Base-by-base conservation (phyloP, 2,329 filamentous ascomycete genomes). In the Neobulgaria alba region DNA sequence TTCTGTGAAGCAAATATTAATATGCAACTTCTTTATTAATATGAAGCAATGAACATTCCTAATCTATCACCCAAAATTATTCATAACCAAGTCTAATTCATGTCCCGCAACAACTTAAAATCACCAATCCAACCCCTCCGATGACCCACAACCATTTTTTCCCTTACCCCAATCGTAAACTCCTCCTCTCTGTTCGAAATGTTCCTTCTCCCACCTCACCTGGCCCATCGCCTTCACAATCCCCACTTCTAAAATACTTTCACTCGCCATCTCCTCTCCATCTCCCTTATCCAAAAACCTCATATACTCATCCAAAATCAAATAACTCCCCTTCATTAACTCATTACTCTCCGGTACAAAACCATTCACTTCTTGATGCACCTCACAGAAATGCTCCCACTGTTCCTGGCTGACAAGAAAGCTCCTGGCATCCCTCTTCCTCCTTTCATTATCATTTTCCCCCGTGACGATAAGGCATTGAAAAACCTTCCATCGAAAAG, bases 401-500 rank as follows among this genome's bases (percentile, higher is more conserved):
- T 75, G 62, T 17, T 65, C 63, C 26, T 71, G 63, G 0, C 63
- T 63, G 42, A 75, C 67, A 16, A 64, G 49, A 30, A 73, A 69
- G 9, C 58, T 57, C 33, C 60, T 57, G 2, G 63, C 70, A 47
- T 70, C 61, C 2, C 63, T 56, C 33, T 65, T 54, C 10, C 50
- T 48, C 21, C 58, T 49, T 3, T 59, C 56, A 5, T 60, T 61
- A 36, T 73, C 71, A 49, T 75, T 75, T 55, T 76, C 71, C 2
- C 69, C 71, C 10, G 57, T 61, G 2, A 75, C 68, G 4, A 69
- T 60, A n/a, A 77, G 59, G 4, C 67, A 65, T 49, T 76, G 72
- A 51, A 77, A 77, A 19, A 61, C 65, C 51, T 75, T 75, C 72
- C 71, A 76, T 0, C 72, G 65, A 43, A 71, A 72, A 2, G 71